Conservation (phyloP, 2,329 filamentous ascomycete species). For the Fusarium sp. region DNA sequence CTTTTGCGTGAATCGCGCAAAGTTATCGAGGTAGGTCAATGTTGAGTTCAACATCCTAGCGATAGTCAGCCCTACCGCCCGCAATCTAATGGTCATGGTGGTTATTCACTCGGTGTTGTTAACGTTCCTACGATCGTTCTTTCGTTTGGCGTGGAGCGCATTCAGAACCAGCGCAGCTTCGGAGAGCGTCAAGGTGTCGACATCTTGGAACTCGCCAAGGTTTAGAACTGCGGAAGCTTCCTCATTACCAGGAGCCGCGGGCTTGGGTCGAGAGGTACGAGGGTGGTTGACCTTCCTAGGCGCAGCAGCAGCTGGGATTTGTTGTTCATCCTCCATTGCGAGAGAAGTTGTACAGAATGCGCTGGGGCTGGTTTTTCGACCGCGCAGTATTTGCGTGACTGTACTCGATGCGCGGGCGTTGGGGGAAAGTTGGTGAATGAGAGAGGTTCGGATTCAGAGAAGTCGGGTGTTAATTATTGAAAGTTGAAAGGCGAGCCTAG, state of each 20-base stretch:
- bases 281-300: conserved; percentile 40
- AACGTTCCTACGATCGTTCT: conserved; percentile 82
- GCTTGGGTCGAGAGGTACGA: conserved; percentile 73
- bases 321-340: conserved; percentile 31
- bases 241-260: conserved; percentile 80
- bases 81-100: neutral
- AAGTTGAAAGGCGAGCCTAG: conserved; percentile 16
- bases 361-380: neutral
- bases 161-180: conserved; percentile 94
- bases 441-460: neutral
- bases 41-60: conserved; percentile 84
- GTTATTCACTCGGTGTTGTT: conserved; percentile 80
- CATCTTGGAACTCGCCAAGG: conserved; percentile 93
- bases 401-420: neutral
- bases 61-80: conserved; percentile 17
- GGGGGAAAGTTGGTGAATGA: neutral
- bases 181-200: conserved; percentile 90
- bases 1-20: conserved; percentile 94
- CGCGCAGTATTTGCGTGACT: neutral
- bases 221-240: conserved; percentile 84
- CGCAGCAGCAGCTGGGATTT: conserved; percentile 10
- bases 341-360: conserved; percentile 1
- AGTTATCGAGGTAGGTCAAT: conserved; percentile 91
- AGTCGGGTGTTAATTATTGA: conserved; percentile 20
- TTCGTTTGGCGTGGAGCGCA: conserved; percentile 84